phyloP scores from a whole-genome alignment of 345 rosid species.

The Camelina sativa region DNA sequence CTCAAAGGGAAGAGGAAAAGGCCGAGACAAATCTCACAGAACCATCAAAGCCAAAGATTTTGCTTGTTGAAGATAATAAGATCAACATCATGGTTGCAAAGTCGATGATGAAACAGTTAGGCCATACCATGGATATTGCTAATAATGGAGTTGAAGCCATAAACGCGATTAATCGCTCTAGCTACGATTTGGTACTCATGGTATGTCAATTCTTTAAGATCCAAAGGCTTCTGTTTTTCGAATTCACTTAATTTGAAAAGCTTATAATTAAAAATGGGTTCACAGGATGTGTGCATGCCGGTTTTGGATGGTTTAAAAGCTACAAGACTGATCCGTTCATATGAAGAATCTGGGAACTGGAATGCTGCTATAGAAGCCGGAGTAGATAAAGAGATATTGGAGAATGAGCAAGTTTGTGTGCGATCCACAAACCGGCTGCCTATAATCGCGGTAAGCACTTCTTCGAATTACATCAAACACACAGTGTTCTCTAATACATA shows the following conservation, averaged over 20 bases:
- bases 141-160: slow-evolving; percentile 90
- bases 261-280: slow-evolving; percentile 6
- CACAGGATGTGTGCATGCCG: slow-evolving; percentile 97
- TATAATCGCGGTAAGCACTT: slow-evolving; percentile 75
- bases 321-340: slow-evolving; percentile 85
- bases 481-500: neutral
- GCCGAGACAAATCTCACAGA: slow-evolving; percentile 34
- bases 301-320: slow-evolving; percentile 94
- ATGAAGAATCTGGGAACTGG: slow-evolving; percentile 86
- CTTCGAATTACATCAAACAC: neutral
- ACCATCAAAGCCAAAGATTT: slow-evolving; percentile 72
- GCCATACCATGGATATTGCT: slow-evolving; percentile 75
- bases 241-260: neutral
- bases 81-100: slow-evolving; percentile 84
- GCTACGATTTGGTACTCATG: slow-evolving; percentile 82
- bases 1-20: slow-evolving; percentile 49
- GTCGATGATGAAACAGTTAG: slow-evolving; percentile 90
- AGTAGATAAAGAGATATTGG: slow-evolving; percentile 47
- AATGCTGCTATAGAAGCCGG: slow-evolving; percentile 77
- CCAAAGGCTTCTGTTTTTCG: neutral
- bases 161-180: slow-evolving; percentile 53
- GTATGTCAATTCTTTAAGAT: slow-evolving; percentile 57
- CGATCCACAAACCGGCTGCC: slow-evolving; percentile 55
- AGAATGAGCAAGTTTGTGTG: slow-evolving; percentile 8
- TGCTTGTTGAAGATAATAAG: slow-evolving; percentile 96